Base-by-base conservation (phyloP, 2,329 filamentous ascomycete genomes). In the Botrytis sinoallii region DNA sequence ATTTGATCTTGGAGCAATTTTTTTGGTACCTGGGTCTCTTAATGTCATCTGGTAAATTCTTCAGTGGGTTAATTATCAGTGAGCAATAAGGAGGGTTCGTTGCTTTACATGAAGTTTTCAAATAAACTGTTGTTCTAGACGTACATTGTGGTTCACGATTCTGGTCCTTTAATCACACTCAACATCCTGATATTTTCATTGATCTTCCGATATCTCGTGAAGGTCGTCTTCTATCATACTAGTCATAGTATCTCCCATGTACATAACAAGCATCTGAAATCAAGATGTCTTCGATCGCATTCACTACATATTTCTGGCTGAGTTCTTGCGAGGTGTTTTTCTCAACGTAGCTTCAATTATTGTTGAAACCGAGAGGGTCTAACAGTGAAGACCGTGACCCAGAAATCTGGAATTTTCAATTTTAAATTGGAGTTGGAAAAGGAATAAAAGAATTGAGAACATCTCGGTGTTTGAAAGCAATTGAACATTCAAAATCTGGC, bases 131-230 rank as follows among this genome's bases (percentile, higher is more conserved):
- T 38, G 35, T 38, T 38, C 35, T 38, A 38, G 35, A 38, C 9
- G 12, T 42, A 1, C 3, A 42, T 14, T n/a, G 3, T 14, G 3
- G 0, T 52, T 52, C 4, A 52, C 14, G 10, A 16, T 6, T 52
- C 12, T n/a, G 10, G 12, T 16, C 25, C 48, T n/a, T 52, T 0
- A 14, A 14, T 5, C 10, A 52, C 10, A 22, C 0, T n/a, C 48
- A n/a, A 0, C 3, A 0, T 1, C 10, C 22, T 25, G 1, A 4
- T n/a, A 4, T 1, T 25, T n/a, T 0, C 3, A 52, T 52, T 14
- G 2, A 25, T 48, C 22, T 52, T 25, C 48, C 4, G 4, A 52
- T 52, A 52, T n/a, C 46, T n/a, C 22, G 3, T 10, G 48, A n/a
- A 25, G 16, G 1, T 5, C n/a, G 4, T n/a, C 48, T 6, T 5